A percentile compares a stretch with the other conserved stretches of the same genome.
Evolutionary conservation across 768 basidiomycete genomes (phyloP).

Genomic region (Suillus occidentalis): DNA sequence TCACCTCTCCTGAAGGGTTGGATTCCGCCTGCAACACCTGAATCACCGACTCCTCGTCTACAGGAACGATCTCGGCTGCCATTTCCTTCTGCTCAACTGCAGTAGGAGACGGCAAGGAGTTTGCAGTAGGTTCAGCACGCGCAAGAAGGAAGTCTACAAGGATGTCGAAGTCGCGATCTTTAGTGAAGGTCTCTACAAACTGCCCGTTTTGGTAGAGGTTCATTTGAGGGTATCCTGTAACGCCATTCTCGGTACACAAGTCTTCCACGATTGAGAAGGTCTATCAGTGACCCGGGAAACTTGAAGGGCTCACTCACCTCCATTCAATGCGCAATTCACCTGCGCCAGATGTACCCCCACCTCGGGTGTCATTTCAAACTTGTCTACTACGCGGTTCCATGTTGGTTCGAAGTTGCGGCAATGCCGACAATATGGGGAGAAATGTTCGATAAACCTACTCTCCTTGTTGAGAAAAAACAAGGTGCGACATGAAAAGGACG

Average conservation of each 20-base stretch:
- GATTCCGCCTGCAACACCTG: constrained; percentile 14
- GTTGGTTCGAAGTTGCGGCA: constrained; percentile 79
- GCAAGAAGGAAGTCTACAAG: constrained; percentile 57
- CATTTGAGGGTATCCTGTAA: constrained; percentile 76
- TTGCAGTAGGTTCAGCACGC: constrained; percentile 35
- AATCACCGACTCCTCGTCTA: constrained; percentile 14
- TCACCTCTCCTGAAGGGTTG: constrained; percentile 29
- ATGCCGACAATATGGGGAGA: constrained; percentile 82
- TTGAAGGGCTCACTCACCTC: constrained; percentile 50
- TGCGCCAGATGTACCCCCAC: constrained; percentile 65
- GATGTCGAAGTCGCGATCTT: constrained; percentile 50
- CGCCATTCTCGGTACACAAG: constrained; percentile 67
- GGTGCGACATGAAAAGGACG: constrained; percentile 9
- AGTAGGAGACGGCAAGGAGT: constrained; percentile 9
- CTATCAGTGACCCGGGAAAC: neutral
- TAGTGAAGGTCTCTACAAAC: constrained; percentile 55
- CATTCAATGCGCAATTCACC: constrained; percentile 76
- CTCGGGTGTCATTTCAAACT: constrained; percentile 43
- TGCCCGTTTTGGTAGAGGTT: constrained; percentile 71
- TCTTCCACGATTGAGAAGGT: constrained; percentile 44
- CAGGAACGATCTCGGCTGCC: constrained; percentile 1
- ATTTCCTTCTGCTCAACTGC: constrained; percentile 12
- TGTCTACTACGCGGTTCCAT: constrained; percentile 68
- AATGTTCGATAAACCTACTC: constrained; percentile 78
- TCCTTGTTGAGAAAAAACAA: neutral